phyloP scores from a whole-genome alignment of 208 protist species.

The Crithidia fasciculata region DNA sequence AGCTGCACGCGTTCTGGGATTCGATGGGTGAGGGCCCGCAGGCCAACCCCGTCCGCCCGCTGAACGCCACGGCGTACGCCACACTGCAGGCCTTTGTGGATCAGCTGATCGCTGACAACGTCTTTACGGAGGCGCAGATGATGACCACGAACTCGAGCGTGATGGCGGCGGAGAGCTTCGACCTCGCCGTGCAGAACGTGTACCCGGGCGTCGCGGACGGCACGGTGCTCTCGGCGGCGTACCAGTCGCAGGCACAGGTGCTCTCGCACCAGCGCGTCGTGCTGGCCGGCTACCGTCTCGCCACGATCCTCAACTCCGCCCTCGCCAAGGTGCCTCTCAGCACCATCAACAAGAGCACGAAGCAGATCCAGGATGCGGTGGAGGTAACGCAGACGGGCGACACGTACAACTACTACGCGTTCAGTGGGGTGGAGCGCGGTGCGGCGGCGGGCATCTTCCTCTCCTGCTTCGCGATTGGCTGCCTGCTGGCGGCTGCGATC shows the following conservation, averaged over 20 bases:
- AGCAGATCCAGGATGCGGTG: slow-evolving; percentile 19
- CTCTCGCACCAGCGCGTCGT: slow-evolving; percentile 21
- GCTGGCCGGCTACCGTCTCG: slow-evolving; percentile 45
- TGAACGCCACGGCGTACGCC: slow-evolving; percentile 30
- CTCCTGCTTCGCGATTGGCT: slow-evolving; percentile 25
- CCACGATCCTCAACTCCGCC: slow-evolving; percentile 28
- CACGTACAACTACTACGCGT: slow-evolving; percentile 37
- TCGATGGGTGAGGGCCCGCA: slow-evolving; percentile 49
- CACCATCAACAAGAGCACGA: slow-evolving; percentile 19
- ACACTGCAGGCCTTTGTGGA: slow-evolving; percentile 41
- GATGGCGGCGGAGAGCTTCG: slow-evolving; percentile 50
- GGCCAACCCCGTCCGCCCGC: slow-evolving; percentile 28
- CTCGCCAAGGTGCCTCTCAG: slow-evolving; percentile 27
- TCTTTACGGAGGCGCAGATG: slow-evolving; percentile 41
- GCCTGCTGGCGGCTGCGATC: slow-evolving; percentile 13
- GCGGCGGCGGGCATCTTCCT: slow-evolving; percentile 20
- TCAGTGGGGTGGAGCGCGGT: slow-evolving; percentile 16
- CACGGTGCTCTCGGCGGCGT: slow-evolving; percentile 29
- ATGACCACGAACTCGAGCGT: slow-evolving; percentile 26
- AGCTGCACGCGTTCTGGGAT: slow-evolving; percentile 68
- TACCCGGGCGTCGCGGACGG: slow-evolving; percentile 48
- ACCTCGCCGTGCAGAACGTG: slow-evolving; percentile 35
- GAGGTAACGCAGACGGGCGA: slow-evolving; percentile 17
- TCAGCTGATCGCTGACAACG: slow-evolving; percentile 33
- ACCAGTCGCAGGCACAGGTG: slow-evolving; percentile 27